phyloP scores from a whole-genome alignment of 306 rosid species.

The Astragalus membranaceus region DNA sequence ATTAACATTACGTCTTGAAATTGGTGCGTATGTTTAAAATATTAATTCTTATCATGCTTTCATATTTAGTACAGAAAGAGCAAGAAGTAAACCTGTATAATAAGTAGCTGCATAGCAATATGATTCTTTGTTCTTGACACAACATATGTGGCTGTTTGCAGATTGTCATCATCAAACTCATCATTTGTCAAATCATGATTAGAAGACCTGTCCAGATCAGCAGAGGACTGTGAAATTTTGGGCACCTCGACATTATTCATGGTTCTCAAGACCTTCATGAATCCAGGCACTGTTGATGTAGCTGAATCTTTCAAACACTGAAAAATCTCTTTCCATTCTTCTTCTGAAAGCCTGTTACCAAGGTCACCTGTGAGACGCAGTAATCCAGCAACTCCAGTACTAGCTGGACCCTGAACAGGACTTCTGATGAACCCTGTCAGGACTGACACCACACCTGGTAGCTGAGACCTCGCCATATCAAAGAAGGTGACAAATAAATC shows the following conservation, averaged over 20 bases:
- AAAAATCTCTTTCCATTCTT: slow-evolving; percentile 81
- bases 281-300: slow-evolving; percentile 67
- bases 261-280: slow-evolving; percentile 73
- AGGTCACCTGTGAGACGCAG: slow-evolving; percentile 69
- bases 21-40: neutral
- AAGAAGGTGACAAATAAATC: slow-evolving; percentile 74
- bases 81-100: slow-evolving; percentile 64
- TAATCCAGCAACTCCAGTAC: slow-evolving; percentile 83
- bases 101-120: slow-evolving; percentile 82
- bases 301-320: slow-evolving; percentile 73
- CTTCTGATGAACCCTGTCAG: slow-evolving; percentile 70
- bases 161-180: slow-evolving; percentile 76
- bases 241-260: slow-evolving; percentile 54
- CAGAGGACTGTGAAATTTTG: slow-evolving; percentile 37
- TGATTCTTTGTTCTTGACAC: slow-evolving; percentile 82
- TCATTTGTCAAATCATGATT: slow-evolving; percentile 64
- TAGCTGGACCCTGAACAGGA: slow-evolving; percentile 86
- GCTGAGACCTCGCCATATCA: slow-evolving; percentile 62
- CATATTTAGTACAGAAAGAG: slow-evolving; percentile 7
- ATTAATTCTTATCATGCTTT: neutral
- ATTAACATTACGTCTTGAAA: neutral
- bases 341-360: slow-evolving; percentile 64
- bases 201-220: slow-evolving; percentile 50
- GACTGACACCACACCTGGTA: slow-evolving; percentile 67
- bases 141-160: slow-evolving; percentile 75